Evolutionary conservation across 2,329 filamentous ascomycete genomes (phyloP).

Genomic region (Arthrobotrys megalospora): DNA sequence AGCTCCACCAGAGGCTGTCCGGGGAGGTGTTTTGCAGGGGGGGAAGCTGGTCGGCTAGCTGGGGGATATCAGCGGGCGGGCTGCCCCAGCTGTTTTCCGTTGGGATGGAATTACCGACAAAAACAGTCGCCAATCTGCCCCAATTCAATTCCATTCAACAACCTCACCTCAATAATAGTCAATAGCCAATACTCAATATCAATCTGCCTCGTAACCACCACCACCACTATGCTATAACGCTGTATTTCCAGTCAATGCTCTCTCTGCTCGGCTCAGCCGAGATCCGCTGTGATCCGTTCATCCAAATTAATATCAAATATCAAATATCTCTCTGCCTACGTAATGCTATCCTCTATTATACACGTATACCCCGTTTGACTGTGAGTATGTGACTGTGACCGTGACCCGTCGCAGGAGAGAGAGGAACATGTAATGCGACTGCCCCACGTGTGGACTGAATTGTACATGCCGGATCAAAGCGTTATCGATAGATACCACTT

Average conservation of each 20-base stretch:
- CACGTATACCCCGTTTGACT: too few relatives aligned
- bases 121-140: slow-evolving; percentile 1
- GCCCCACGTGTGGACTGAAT: neutral
- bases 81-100: slow-evolving; percentile 32
- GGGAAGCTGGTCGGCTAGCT: neutral
- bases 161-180: too few relatives aligned
- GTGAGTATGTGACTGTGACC: too few relatives aligned
- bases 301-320: too few relatives aligned
- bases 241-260: neutral
- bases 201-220: neutral
- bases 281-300: slow-evolving; percentile 4
- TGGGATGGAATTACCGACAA: slow-evolving; percentile 20
- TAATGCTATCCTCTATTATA: too few relatives aligned
- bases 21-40: neutral
- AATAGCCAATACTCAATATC: too few relatives aligned
- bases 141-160: slow-evolving; percentile 5
- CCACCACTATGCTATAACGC: too few relatives aligned
- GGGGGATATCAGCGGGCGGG: neutral
- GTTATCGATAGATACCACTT: slow-evolving; percentile 18
- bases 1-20: neutral
- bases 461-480: neutral
- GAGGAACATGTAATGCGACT: neutral
- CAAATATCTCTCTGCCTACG: too few relatives aligned
- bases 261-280: slow-evolving; percentile 8
- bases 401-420: too few relatives aligned